Conservation (phyloP, 495 filamentous ascomycete genomes). For the Pseudomonodictys pantanalensis region DNA sequence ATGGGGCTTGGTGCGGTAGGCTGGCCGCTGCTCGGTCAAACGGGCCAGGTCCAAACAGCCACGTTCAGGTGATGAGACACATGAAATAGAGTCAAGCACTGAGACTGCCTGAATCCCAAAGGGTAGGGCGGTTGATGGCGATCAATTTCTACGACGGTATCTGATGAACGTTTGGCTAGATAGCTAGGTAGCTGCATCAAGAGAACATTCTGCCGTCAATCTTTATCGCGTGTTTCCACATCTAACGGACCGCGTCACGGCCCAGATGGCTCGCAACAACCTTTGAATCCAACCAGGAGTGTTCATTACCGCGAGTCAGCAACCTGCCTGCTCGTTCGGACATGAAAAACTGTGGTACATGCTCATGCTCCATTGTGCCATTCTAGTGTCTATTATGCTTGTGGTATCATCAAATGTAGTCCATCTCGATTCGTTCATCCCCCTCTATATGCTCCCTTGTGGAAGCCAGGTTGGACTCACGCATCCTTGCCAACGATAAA, state of each 20-base stretch:
- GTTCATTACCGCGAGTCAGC: no score
- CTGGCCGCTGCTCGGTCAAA: conserved; percentile 60
- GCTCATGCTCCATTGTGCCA: neutral
- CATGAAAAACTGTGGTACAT: neutral
- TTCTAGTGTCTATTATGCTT: neutral
- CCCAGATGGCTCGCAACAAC: no score
- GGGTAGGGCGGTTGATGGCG: conserved; percentile 60
- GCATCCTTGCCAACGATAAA: conserved; percentile 42
- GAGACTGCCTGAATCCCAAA: conserved; percentile 58
- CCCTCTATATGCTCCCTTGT: neutral
- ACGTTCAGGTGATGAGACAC: conserved; percentile 86
- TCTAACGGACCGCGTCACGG: no score
- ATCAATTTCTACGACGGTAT: conserved; percentile 79
- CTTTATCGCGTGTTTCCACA: no score
- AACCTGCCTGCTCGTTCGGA: no score
- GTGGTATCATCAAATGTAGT: conserved; percentile 12
- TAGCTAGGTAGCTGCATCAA: neutral
- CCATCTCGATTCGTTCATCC: neutral
- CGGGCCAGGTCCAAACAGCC: conserved; percentile 55
- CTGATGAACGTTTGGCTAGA: conserved; percentile 66
- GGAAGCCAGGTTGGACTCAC: neutral
- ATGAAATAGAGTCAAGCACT: conserved; percentile 99
- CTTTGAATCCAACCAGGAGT: no score
- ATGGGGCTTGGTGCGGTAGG: conserved; percentile 32
- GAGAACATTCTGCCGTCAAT: neutral